Base-by-base conservation (phyloP, 176 grass and related monocot species). In the Phoenix dactylifera region DNA sequence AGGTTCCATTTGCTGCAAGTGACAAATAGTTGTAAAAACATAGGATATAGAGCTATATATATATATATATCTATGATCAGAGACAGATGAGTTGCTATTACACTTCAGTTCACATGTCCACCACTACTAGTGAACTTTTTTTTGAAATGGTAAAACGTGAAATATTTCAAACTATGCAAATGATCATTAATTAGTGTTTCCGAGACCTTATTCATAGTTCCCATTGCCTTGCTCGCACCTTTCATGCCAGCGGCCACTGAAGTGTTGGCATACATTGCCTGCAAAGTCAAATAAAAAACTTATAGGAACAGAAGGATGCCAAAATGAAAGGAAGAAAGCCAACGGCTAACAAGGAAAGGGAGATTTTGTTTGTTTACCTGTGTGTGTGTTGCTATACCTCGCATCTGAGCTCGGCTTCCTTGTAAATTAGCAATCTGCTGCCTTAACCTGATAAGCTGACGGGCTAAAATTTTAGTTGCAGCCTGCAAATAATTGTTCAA, bases 231-330 rank as follows among this genome's bases (percentile, higher is more conserved):
- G 66, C 76, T 93, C 7, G 84, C 88, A 66, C 88, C 81, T 83
- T 87, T 73, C 74, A 98, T 82, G 62, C 94, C 88, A 52, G 79
- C 69, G 80, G 88, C 85, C 22, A 98, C 76, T 76, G 94, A 92
- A 72, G 94, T 83, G 75, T 85, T 88, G 48, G 88, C 94, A 62
- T 92, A 60, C 88, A 98, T 83, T 58, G 94, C 94, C 94, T 98
- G 76, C 75, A 18, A 65, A 61, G 55, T 52, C 2, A 58, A 35
- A 35, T 44, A 9, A 71, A 60, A 16, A 39, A 23, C 48, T 35
- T 15, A 57, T 30, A 54, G 70, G 64, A 50, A 51, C 53, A 16
- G 65, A 55, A 63, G 79, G 57, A 63, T 3, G 12, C 35, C 3
- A 53, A 44, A 39, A 70, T 30, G 18, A 59, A 74, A 84, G 53